Evolutionary conservation across 495 filamentous ascomycete species (phyloP).

Genomic region (Neurospora sp.): DNA sequence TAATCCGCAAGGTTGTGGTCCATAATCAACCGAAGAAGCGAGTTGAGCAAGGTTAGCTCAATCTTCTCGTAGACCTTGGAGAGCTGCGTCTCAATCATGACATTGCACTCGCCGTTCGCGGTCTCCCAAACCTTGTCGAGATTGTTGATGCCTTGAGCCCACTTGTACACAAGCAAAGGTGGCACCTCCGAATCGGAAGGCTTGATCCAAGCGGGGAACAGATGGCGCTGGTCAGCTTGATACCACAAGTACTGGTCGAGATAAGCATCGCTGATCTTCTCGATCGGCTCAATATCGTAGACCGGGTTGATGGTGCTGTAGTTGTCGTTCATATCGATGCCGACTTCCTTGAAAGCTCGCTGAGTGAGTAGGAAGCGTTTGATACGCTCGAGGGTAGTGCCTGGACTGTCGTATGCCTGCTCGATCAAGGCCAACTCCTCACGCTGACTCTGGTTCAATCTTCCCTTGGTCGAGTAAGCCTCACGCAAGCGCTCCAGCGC

Average conservation of each 20-base stretch:
- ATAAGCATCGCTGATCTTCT: slow-evolving; percentile 99
- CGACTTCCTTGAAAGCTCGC: slow-evolving; percentile 97
- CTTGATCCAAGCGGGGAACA: slow-evolving; percentile 99
- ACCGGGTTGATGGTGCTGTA: slow-evolving; percentile 98
- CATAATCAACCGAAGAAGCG: slow-evolving; percentile 91
- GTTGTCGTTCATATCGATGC: slow-evolving; percentile 99
- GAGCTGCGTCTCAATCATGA: slow-evolving; percentile 96
- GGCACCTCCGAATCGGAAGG: slow-evolving; percentile 98
- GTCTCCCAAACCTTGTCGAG: slow-evolving; percentile 96
- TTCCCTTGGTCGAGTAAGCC: slow-evolving; percentile 94
- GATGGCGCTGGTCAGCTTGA: slow-evolving; percentile 93
- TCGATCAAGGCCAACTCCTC: slow-evolving; percentile 97
- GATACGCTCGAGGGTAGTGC: slow-evolving; percentile 90
- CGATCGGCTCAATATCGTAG: slow-evolving; percentile 97
- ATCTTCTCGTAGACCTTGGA: slow-evolving; percentile 99
- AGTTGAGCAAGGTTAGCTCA: slow-evolving; percentile 90
- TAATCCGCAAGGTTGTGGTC: slow-evolving; percentile 99
- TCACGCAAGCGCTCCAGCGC: slow-evolving; percentile 90
- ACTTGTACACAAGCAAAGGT: slow-evolving; percentile 95
- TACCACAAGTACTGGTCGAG: slow-evolving; percentile 99
- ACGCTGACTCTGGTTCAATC: slow-evolving; percentile 94
- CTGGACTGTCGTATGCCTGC: slow-evolving; percentile 96
- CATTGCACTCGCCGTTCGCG: slow-evolving; percentile 91
- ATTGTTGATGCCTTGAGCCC: slow-evolving; percentile 99
- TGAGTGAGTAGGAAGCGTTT: slow-evolving; percentile 97